Conservation (phyloP, 1,139 yeast species). For the Maudiozyma humilis region DNA sequence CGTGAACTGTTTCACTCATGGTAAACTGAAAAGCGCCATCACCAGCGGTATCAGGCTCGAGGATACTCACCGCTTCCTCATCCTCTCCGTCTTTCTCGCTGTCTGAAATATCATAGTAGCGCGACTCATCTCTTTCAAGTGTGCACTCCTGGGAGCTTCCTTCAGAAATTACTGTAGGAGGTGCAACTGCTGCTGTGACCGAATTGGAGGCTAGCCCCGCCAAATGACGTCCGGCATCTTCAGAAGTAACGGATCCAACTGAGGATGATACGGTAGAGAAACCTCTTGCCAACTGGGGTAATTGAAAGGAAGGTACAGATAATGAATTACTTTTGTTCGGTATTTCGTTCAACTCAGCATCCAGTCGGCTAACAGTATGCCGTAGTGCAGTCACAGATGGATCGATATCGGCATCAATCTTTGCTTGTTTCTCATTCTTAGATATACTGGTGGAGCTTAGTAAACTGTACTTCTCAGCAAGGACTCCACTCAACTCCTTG, state of each 20-base stretch:
- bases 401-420: constrained; percentile 13
- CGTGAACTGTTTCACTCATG: too few relatives aligned
- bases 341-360: constrained; percentile 3
- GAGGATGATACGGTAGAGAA: background rate
- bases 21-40: constrained; percentile 8
- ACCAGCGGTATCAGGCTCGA: background rate
- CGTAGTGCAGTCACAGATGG: constrained; percentile 13
- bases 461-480: constrained; percentile 17
- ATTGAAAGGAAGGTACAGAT: background rate
- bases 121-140: constrained; percentile 8
- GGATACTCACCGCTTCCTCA: background rate
- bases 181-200: too few relatives aligned
- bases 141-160: background rate
- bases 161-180: too few relatives aligned
- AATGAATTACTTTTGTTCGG: background rate
- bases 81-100: background rate
- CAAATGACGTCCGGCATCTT: too few relatives aligned
- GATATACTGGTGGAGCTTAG: constrained; percentile 25
- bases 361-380: constrained; percentile 8
- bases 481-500: constrained; percentile 1
- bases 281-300: too few relatives aligned
- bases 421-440: constrained; percentile 19
- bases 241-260: background rate
- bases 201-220: too few relatives aligned
- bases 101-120: constrained; percentile 3